These are phyloP conservation scores for Salix purpurea DNA, from an alignment of 345 rosid species.

Conservation along the genomic window DNA sequence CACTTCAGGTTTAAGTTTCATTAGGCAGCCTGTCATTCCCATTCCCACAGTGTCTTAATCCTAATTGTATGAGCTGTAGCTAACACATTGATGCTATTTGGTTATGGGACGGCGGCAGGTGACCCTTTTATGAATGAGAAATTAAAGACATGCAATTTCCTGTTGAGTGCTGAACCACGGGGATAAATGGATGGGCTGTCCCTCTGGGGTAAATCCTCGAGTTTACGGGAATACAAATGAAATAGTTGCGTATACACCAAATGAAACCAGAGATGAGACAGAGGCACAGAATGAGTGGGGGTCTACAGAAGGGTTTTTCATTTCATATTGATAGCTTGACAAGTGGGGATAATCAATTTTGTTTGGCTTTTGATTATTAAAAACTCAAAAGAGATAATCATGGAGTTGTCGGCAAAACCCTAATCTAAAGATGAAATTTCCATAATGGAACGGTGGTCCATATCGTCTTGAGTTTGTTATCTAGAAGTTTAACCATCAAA, in stretches of 20 bases:
- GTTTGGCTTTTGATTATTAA: conserved; percentile 30
- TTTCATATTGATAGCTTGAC: conserved; percentile 11
- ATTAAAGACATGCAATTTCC: neutral
- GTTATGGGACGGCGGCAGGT: neutral
- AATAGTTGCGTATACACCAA: neutral
- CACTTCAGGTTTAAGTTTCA: no score
- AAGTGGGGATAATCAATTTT: conserved; percentile 41
- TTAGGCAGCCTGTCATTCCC: no score
- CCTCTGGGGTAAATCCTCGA: neutral
- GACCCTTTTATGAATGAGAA: neutral
- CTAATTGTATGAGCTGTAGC: no score
- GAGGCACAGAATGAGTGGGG: neutral
- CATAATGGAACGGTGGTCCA: conserved; percentile 9
- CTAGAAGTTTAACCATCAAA: neutral
- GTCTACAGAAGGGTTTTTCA: neutral
- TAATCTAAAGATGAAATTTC: neutral
- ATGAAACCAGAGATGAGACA: neutral
- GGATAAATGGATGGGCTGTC: neutral
- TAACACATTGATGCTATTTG: neutral
- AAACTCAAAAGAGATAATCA: conserved; percentile 6
- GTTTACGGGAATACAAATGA: neutral
- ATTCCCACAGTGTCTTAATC: no score
- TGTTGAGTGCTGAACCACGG: neutral
- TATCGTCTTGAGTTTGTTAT: neutral
- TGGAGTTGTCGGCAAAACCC: conserved; percentile 21